Evolutionary conservation across 2,329 filamentous ascomycete species (phyloP).

Genomic region (Bisporella sp.): DNA sequence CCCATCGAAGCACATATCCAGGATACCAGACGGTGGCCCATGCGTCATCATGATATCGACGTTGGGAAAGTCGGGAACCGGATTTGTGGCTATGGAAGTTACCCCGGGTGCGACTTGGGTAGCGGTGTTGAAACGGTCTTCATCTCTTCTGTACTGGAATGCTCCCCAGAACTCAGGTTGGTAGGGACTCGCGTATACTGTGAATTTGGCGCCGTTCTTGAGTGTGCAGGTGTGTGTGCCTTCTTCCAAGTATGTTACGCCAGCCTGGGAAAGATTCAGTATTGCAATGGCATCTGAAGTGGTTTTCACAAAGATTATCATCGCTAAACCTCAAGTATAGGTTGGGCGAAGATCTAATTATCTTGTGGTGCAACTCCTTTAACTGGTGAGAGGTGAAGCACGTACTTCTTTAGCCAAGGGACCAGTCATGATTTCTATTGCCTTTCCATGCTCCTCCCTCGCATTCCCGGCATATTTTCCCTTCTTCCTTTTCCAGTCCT

Average conservation of each 20-base stretch:
- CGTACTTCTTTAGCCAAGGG: conserved; percentile 9
- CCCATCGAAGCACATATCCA: conserved; percentile 33
- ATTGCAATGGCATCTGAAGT: too few relatives aligned
- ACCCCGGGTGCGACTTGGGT: conserved; percentile 9
- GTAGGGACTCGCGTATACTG: conserved; percentile 27
- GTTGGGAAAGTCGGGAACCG: conserved; percentile 16
- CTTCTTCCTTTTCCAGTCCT: background rate
- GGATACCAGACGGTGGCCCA: conserved; percentile 44
- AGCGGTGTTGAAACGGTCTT: conserved; percentile 23
- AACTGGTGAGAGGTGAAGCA: too few relatives aligned
- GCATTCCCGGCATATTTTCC: conserved; percentile 6
- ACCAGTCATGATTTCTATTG: conserved; percentile 18
- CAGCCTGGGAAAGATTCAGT: conserved; percentile 4
- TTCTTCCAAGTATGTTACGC: conserved; percentile 27
- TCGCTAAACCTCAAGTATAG: too few relatives aligned
- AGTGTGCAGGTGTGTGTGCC: conserved; percentile 25
- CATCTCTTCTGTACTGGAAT: conserved; percentile 22
- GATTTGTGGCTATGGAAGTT: conserved; percentile 13
- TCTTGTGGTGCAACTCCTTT: too few relatives aligned
- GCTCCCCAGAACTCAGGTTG: conserved; percentile 27
- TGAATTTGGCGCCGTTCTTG: conserved; percentile 23
- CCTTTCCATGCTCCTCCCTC: conserved; percentile 8
- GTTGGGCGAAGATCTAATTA: too few relatives aligned
- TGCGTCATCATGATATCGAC: conserved; percentile 54
- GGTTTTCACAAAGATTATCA: too few relatives aligned